Percentiles rank a stretch among this genome's conserved stretches.
Evolutionary conservation across 2,329 filamentous ascomycete species (phyloP).

Genomic region (Alternaria brassicae): DNA sequence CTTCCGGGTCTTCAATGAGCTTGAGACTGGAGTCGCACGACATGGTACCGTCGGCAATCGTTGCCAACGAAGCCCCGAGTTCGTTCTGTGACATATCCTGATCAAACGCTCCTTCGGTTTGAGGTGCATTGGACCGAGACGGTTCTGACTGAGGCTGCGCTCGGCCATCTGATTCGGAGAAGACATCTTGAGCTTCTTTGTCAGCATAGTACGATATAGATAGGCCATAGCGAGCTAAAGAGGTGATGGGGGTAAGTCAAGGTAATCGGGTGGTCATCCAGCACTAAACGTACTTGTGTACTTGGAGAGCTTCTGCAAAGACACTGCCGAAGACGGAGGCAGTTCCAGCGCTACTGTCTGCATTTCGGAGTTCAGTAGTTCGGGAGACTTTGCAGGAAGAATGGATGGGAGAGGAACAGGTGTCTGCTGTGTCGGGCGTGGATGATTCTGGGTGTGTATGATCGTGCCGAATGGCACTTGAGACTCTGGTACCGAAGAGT

Average conservation of each 20-base stretch:
- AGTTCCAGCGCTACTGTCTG: not conserved
- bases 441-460: not conserved
- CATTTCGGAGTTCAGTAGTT: not conserved
- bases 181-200: not conserved
- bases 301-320: not conserved
- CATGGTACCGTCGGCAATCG: not conserved
- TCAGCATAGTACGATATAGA: not conserved
- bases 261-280: not conserved
- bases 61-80: not conserved
- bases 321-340: not conserved
- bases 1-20: not conserved
- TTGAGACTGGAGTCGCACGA: not conserved
- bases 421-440: constrained; percentile 6
- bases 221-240: not conserved
- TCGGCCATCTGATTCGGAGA: not conserved
- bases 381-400: not conserved
- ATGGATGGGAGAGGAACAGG: not conserved
- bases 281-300: not conserved
- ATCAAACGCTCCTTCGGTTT: not conserved
- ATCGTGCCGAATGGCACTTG: constrained; percentile 12
- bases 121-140: not conserved
- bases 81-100: not conserved
- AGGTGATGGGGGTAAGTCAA: not conserved
- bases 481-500: not conserved
- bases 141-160: not conserved